Evolutionary conservation across 1,284 basidiomycete species (phyloP).

Genomic region (Lignosus rhinocerotis): DNA sequence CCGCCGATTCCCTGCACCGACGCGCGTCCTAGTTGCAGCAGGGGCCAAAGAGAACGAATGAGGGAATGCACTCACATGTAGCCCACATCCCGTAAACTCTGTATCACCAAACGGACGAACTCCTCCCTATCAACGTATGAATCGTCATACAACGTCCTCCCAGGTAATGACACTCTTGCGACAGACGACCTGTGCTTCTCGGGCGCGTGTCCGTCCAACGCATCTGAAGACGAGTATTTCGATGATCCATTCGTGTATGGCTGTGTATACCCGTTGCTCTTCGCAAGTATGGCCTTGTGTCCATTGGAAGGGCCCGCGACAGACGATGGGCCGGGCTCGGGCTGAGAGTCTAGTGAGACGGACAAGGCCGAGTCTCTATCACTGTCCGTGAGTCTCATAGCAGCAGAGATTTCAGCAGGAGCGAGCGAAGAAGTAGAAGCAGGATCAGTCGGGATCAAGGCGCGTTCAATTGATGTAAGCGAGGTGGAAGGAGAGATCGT

Average conservation of each 20-base stretch:
- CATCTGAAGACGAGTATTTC: slow-evolving; percentile 31
- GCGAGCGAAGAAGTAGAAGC: slow-evolving; percentile 16
- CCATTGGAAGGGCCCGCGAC: slow-evolving; percentile 44
- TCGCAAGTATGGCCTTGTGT: slow-evolving; percentile 46
- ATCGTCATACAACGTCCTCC: slow-evolving; percentile 73
- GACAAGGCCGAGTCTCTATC: slow-evolving; percentile 54
- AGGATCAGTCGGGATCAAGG: slow-evolving; percentile 31
- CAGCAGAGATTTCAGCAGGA: slow-evolving; percentile 28
- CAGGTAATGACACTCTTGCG: slow-evolving; percentile 63
- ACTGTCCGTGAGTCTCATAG: slow-evolving; percentile 60
- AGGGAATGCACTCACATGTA: slow-evolving; percentile 70
- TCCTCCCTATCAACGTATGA: slow-evolving; percentile 85
- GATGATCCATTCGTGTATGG: slow-evolving; percentile 37
- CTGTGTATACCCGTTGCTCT: slow-evolving; percentile 29
- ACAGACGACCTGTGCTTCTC: slow-evolving; percentile 49
- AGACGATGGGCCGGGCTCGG: slow-evolving; percentile 57
- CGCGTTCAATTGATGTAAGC: slow-evolving; percentile 33
- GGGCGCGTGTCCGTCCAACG: slow-evolving; percentile 40
- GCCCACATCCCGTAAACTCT: slow-evolving; percentile 90
- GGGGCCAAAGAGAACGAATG: slow-evolving; percentile 4
- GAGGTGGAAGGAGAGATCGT: slow-evolving; percentile 30
- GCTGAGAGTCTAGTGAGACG: slow-evolving; percentile 45
- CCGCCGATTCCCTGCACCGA: slow-evolving; percentile 76
- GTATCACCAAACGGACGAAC: slow-evolving; percentile 87
- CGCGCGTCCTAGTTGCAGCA: slow-evolving; percentile 14